Base-by-base conservation (phyloP, 352 stramenopile species). In the Phytophthora boehmeriae region DNA sequence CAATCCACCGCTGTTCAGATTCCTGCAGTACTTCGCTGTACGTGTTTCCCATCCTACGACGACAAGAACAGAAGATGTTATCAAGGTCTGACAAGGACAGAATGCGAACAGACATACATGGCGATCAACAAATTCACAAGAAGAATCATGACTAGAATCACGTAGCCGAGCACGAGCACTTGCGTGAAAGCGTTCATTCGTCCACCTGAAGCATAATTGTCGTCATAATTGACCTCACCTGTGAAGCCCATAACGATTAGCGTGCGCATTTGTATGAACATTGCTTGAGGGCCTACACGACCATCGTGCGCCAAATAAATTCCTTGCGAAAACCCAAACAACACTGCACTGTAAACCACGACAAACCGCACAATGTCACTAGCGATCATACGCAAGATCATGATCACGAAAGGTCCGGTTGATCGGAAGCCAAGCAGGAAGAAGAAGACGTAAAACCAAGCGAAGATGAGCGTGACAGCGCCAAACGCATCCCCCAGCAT, bases 381-480 rank as follows among this genome's bases (percentile, higher is more conserved):
- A 30, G 67, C 55, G 38, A 90, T 77, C 77, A 90, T 89, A 1
- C 68, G 67, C 9, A 85, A 54, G 41, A 90, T 86, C 78, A 86
- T 89, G 44, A 89, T 80, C 23, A 90, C 75, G 47, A 88, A 86
- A 22, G 81, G 81, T 5, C 81, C 78, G 4, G 78, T 89, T 16
- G 68, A 75, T 45, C 78, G 76, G 54, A 87, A 89, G 5, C 81
- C 77, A 11, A 88, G 46, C 16, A 91, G 49, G 63, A 90, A 91
- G 61, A 86, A 91, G 47, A 89, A 83, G 28, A 79, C 48, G 53
- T 89, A 88, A 36, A 85, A 76, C 73, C 78, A 89, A 42, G 77
- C 68, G 49, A 82, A 83, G 16, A 89, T 73, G 9, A 87, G 54
- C 6, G 78, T 66, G 1, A 82, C 62, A 9, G 75, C 75, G 0